Base-by-base conservation (phyloP, 2,329 filamentous ascomycete genomes). In the Trichoderma pleuroti region DNA sequence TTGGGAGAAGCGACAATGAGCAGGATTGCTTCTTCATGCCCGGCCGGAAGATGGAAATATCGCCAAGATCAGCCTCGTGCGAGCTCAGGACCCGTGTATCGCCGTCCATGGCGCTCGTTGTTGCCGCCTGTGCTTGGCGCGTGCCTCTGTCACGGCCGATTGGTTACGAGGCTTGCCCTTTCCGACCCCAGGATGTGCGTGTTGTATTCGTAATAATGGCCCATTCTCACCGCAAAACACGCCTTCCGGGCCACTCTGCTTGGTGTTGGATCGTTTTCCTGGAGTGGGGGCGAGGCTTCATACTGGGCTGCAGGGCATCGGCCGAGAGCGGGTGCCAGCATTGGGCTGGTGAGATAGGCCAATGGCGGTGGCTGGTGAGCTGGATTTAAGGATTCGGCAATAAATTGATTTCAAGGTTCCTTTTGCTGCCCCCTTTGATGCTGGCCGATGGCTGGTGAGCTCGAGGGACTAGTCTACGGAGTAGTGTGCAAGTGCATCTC, bases 311-410 rank as follows among this genome's bases (percentile, higher is more conserved):
- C 65, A 68, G 32, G n/a, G 54, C 54, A 68, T 68, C 66, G 66
- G 66, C 66, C 66, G 66, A 68, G 66, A 52, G 66, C 66, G 66
- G 66, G 66, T 61, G 56, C 65, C 56, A 68, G 65, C 56, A 42
- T 34, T 68, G 65, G 65, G 54, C 28, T 59, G 54, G 30, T 30
- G 26, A 30, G 64, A 59, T 49, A 26, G 54, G 26, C 64, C 64
- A 68, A 57, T 60, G 34, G n/a, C n/a, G 16, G 64, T 14, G n/a
- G 18, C 26, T 59, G 36, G 18, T 11, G 12, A 42, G 24, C 65
- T 68, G 54, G 54, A 18, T n/a, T 34, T 52, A 32, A 64, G 61
- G 26, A 64, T n/a, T 32, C 65, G 54, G 65, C 54, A 46, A 59
- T 46, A 24, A 59, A 59, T 46, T n/a, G 46, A 11, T 52, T 24